Evolutionary conservation across 768 basidiomycete species (phyloP).

Genomic region (Lactarius vividus): DNA sequence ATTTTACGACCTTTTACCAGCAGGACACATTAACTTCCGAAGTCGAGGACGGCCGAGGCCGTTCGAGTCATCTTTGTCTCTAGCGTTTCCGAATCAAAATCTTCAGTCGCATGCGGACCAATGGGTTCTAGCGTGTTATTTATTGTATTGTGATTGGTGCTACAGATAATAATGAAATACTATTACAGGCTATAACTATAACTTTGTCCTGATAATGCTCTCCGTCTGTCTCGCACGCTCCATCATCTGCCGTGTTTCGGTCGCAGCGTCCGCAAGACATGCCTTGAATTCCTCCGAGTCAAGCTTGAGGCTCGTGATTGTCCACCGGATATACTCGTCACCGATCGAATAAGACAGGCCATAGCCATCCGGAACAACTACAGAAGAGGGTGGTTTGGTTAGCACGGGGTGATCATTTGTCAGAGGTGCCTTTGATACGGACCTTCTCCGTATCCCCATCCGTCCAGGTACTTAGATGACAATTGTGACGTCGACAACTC

Average conservation of each 20-base stretch:
- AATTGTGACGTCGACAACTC: conserved; percentile 90
- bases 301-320: conserved; percentile 72
- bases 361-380: conserved; percentile 89
- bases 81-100: not conserved
- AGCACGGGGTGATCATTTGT: not conserved
- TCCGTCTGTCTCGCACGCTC: conserved; percentile 46
- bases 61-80: not conserved
- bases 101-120: not conserved
- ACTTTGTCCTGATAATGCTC: conserved; percentile 5
- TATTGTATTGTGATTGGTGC: not conserved
- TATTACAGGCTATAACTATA: not conserved
- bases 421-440: conserved; percentile 29
- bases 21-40: not conserved
- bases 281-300: conserved; percentile 56
- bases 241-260: conserved; percentile 73
- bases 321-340: conserved; percentile 83
- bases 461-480: conserved; percentile 76
- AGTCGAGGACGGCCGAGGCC: not conserved
- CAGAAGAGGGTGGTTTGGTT: not conserved
- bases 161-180: not conserved
- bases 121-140: not conserved
- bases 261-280: conserved; percentile 77
- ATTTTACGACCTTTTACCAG: not conserved
- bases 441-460: conserved; percentile 99
- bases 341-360: conserved; percentile 91